Evolutionary conservation across 768 basidiomycete species (phyloP), one percentile per base, ranked within the genome.

Genomic region (Boletus huronensis): DNA sequence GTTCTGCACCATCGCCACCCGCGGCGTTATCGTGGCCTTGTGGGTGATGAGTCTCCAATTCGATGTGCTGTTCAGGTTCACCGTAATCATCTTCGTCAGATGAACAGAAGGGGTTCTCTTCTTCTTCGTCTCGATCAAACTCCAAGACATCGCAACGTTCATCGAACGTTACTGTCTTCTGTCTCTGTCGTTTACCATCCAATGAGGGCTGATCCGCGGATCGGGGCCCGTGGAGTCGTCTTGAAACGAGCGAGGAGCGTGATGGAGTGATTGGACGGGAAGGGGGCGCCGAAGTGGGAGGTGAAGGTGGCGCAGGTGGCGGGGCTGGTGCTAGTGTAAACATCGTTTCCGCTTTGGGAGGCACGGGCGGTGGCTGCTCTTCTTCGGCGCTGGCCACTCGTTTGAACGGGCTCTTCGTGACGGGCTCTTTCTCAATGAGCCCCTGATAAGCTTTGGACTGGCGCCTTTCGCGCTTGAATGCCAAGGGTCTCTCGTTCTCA

Each of bases 81-180:
- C 63, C 51, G 42, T 64, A 63, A 44, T 70, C 62, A 44, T 73
- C 66, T 19, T 74, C 75, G 28, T 72, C 70, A 14, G 68, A 65
- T 26, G 72, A 77, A 64, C 74, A 66, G 46, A 81, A 81, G 3
- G 78, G 73, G 53, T 80, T 74, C 48, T 75, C 75, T 6, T 76
- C 77, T 48, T 82, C 87, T 44, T 88, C 80, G 13, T 83, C 87
- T 19, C 78, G 73, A 53, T 89, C 85, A 65, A 90, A 91, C 64
- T 92, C 90, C 29, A 92, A 70, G 11, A 94, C 90, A 57, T 93
- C 90, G 59, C 87, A 89, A 11, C 82, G 79, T 58, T 89, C 86
- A 66, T 86, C 80, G 54, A 88, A 94, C 1, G 82, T 88, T 26
- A 94, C 92, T 0, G 82, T 91, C 68, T 91, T 93, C 57, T 87